phyloP scores from a whole-genome alignment of 768 basidiomycete species.

The Suillus ampliporus region DNA sequence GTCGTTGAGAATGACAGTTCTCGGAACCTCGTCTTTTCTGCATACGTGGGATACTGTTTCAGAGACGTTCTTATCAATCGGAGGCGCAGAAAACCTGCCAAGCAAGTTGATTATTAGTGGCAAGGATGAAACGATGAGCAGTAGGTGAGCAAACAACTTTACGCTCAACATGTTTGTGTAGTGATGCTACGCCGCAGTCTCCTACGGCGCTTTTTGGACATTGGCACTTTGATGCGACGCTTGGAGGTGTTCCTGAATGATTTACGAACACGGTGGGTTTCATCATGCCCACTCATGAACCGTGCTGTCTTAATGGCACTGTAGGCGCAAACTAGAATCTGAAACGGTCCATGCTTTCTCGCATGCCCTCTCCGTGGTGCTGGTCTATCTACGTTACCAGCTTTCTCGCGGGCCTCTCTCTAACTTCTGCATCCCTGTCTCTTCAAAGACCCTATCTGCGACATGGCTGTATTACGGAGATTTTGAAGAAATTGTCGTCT shows the following conservation, averaged over 20 bases:
- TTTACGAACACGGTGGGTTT: slow-evolving; percentile 55
- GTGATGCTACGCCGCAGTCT: slow-evolving; percentile 45
- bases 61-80: slow-evolving; percentile 62
- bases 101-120: slow-evolving; percentile 56
- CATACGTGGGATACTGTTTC: slow-evolving; percentile 62
- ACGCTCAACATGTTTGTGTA: slow-evolving; percentile 9
- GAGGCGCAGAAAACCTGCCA: slow-evolving; percentile 38
- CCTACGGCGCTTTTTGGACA: slow-evolving; percentile 63
- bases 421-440: background rate
- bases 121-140: slow-evolving; percentile 58
- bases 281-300: slow-evolving; percentile 13
- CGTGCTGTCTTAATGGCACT: slow-evolving; percentile 6
- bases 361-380: slow-evolving; percentile 62
- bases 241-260: slow-evolving; percentile 58
- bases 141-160: slow-evolving; percentile 49
- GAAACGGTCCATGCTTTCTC: slow-evolving; percentile 70
- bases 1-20: slow-evolving; percentile 59
- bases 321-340: slow-evolving; percentile 51
- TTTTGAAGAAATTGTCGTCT: slow-evolving; percentile 53
- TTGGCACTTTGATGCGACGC: slow-evolving; percentile 72
- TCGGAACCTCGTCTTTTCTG: slow-evolving; percentile 72
- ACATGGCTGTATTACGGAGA: slow-evolving; percentile 57
- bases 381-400: slow-evolving; percentile 54
- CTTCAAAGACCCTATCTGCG: slow-evolving; percentile 37
- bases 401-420: slow-evolving; percentile 49